Conservation (phyloP, 108 stramenopile species). For the Seminavis robusta region DNA sequence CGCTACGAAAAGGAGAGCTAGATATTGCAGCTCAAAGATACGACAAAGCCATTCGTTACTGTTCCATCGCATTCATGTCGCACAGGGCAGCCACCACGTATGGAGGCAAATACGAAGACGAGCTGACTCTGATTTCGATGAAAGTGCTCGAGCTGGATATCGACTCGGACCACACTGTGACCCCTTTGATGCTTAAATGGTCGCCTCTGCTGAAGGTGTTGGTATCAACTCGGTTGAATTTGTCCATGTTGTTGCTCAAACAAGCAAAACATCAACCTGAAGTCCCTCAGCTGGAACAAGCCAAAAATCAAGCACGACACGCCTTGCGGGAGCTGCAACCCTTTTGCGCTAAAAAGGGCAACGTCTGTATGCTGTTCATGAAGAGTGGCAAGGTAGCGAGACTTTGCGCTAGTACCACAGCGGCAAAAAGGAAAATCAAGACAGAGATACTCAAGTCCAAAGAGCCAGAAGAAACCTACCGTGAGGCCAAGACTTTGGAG, state of each 20-base stretch:
- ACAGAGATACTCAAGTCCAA: slow-evolving; percentile 22
- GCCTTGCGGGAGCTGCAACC: slow-evolving; percentile 58
- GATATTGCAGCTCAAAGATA: slow-evolving; percentile 59
- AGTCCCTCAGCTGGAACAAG: slow-evolving; percentile 28
- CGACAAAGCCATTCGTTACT: slow-evolving; percentile 75
- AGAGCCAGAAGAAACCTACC: slow-evolving; percentile 42
- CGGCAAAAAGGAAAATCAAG: too few relatives aligned
- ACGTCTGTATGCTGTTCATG: too few relatives aligned
- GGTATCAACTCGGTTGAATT: slow-evolving; percentile 58
- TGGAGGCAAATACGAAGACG: slow-evolving; percentile 21
- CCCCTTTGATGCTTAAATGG: slow-evolving; percentile 31
- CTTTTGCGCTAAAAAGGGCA: slow-evolving; percentile 45
- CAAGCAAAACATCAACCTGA: slow-evolving; percentile 6
- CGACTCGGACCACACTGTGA: neutral
- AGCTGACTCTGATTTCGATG: neutral
- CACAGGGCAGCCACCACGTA: too few relatives aligned
- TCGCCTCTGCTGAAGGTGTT: slow-evolving; percentile 44
- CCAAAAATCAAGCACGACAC: slow-evolving; percentile 45
- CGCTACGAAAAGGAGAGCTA: slow-evolving; percentile 39
- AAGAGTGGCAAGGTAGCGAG: too few relatives aligned
- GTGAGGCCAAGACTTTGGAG: slow-evolving; percentile 52
- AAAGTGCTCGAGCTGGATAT: neutral
- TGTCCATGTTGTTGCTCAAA: slow-evolving; percentile 58
- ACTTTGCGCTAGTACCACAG: too few relatives aligned
- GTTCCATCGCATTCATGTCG: slow-evolving; percentile 54